Conservation (phyloP, 2,329 filamentous ascomycete species). For the Incumbomyces delicatus region DNA sequence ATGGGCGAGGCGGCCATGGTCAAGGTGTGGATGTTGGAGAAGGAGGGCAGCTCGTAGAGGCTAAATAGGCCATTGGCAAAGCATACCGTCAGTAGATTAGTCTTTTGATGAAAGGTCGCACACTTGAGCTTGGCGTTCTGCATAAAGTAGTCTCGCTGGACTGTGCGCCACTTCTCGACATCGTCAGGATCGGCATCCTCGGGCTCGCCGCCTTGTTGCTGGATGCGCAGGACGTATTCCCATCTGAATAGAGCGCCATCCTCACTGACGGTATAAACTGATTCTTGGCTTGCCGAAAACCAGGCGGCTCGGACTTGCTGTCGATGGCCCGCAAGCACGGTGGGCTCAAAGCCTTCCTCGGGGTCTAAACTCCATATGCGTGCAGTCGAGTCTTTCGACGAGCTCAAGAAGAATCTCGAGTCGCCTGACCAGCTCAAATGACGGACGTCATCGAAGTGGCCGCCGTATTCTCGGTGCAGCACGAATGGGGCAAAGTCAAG, state of each 20-base stretch:
- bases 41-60: slow-evolving; percentile 90
- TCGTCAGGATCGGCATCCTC: slow-evolving; percentile 52
- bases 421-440: slow-evolving; percentile 93
- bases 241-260: slow-evolving; percentile 95
- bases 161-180: slow-evolving; percentile 79
- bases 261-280: slow-evolving; percentile 90
- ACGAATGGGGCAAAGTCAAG: slow-evolving; percentile 94
- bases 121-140: slow-evolving; percentile 82
- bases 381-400: slow-evolving; percentile 84
- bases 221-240: slow-evolving; percentile 62
- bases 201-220: slow-evolving; percentile 47
- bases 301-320: slow-evolving; percentile 89
- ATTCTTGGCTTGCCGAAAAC: slow-evolving; percentile 91
- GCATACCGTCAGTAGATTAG: slow-evolving; percentile 88
- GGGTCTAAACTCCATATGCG: slow-evolving; percentile 88
- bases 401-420: slow-evolving; percentile 86
- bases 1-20: slow-evolving; percentile 95
- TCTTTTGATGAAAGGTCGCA: slow-evolving; percentile 75
- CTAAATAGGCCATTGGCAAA: slow-evolving; percentile 93
- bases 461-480: slow-evolving; percentile 71
- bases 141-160: slow-evolving; percentile 87
- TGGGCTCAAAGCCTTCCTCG: slow-evolving; percentile 81
- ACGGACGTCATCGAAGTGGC: slow-evolving; percentile 78
- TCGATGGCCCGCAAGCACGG: slow-evolving; percentile 80
- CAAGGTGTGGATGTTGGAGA: slow-evolving; percentile 84